Evolutionary conservation across 179 eudicot species (phyloP).

Genomic region (Beta macrorhiza): DNA sequence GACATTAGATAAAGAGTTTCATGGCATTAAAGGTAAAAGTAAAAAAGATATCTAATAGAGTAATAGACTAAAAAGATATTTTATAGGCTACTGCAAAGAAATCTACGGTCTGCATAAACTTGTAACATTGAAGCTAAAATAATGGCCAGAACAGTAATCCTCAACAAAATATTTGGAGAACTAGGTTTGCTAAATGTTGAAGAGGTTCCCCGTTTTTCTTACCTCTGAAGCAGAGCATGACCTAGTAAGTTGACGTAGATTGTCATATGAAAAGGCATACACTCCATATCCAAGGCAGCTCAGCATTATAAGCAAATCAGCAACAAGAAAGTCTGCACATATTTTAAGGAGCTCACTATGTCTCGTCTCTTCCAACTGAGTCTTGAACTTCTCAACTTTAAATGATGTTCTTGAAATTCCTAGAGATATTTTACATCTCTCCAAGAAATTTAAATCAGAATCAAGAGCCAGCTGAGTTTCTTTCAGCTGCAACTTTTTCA

Average conservation of each 20-base stretch:
- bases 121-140: not conserved
- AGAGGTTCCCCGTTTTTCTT: constrained; percentile 17
- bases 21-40: too few species aligned
- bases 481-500: constrained; percentile 67
- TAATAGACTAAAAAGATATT: not conserved
- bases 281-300: constrained; percentile 64
- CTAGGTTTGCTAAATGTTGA: not conserved
- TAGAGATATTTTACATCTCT: constrained; percentile 73
- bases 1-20: too few species aligned
- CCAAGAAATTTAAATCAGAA: constrained; percentile 61
- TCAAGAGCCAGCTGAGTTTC: constrained; percentile 62
- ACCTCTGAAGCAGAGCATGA: constrained; percentile 67
- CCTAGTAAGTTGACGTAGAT: constrained; percentile 66
- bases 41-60: too few species aligned
- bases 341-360: constrained; percentile 62
- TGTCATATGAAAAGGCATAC: constrained; percentile 63
- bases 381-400: constrained; percentile 71
- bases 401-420: constrained; percentile 76
- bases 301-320: constrained; percentile 75
- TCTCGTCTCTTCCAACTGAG: constrained; percentile 63
- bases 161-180: not conserved
- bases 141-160: not conserved
- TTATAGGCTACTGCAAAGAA: not conserved
- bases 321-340: constrained; percentile 77
- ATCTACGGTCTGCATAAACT: not conserved